Percentiles rank a stretch among this genome's conserved stretches.
Conservation (phyloP, 1,284 basidiomycete genomes). For the Cutaneotrichosporon sp. region DNA sequence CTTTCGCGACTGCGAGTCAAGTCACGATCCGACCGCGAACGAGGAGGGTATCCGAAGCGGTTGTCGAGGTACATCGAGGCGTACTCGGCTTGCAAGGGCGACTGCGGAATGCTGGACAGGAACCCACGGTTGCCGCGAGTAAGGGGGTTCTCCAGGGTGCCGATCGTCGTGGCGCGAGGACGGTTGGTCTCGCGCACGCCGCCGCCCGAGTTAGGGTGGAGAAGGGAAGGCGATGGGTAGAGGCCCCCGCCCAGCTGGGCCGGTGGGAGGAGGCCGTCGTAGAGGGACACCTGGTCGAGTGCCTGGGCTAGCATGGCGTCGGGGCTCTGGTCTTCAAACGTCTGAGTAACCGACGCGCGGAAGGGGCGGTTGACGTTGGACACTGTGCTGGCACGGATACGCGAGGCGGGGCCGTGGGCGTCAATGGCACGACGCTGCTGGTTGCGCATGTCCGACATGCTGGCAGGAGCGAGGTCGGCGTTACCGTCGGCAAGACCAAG, state of each 20-base stretch:
- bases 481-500: conserved; percentile 70
- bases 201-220: conserved; percentile 26
- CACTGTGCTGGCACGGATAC: conserved; percentile 83
- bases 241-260: conserved; percentile 15
- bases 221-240: conserved; percentile 21
- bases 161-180: conserved; percentile 87
- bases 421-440: conserved; percentile 84
- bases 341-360: conserved; percentile 59
- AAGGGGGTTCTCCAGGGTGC: conserved; percentile 71
- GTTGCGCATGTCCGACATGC: conserved; percentile 75
- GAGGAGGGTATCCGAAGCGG: conserved; percentile 37
- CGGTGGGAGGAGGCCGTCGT: conserved; percentile 33
- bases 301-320: conserved; percentile 48
- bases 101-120: conserved; percentile 53
- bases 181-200: conserved; percentile 55
- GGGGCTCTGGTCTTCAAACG: conserved; percentile 64
- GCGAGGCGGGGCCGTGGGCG: conserved; percentile 62
- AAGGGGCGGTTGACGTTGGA: conserved; percentile 67
- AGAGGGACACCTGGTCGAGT: conserved; percentile 43
- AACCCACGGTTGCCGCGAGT: conserved; percentile 52
- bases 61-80: conserved; percentile 14
- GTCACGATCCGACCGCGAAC: conserved; percentile 38
- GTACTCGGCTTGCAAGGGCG: conserved; percentile 35
- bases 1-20: conserved; percentile 39
- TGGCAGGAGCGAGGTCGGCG: conserved; percentile 62